These are phyloP conservation scores for Dendrobium officinale DNA, from an alignment of 106 monocot genomes.

Conservation along the genomic window DNA sequence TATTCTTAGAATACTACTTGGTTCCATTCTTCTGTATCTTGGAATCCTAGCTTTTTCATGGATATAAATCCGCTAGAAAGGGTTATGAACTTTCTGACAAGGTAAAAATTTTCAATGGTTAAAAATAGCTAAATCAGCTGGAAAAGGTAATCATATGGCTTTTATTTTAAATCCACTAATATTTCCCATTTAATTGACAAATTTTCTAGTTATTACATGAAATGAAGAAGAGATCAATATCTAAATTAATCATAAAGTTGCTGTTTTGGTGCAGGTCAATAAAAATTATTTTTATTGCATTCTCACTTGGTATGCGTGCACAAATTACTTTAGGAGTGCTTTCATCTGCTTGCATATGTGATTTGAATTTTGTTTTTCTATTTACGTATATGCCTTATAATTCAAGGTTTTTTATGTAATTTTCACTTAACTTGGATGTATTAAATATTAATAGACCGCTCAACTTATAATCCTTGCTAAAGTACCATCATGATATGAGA, in stretches of 20 bases:
- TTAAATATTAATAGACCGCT: too few species aligned
- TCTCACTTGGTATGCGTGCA: neutral
- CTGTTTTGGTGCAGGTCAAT: neutral
- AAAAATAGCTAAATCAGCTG: neutral
- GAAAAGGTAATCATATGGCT: neutral
- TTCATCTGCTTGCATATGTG: too few species aligned
- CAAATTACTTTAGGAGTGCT: neutral
- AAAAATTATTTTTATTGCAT: neutral
- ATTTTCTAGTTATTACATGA: neutral
- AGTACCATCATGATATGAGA: too few species aligned
- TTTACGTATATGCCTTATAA: too few species aligned
- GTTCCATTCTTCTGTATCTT: neutral
- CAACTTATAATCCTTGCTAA: too few species aligned
- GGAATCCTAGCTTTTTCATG: neutral
- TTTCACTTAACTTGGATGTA: too few species aligned
- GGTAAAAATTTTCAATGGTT: neutral
- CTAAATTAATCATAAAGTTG: neutral
- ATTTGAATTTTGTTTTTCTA: too few species aligned
- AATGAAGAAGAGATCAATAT: neutral
- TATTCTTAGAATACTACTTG: neutral
- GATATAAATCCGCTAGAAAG: neutral
- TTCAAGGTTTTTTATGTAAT: too few species aligned
- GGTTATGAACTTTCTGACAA: neutral
- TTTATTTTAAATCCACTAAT: neutral
- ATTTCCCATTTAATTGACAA: neutral